Conservation (phyloP, 176 grass and related monocot species). For the Lolium rigidum region DNA sequence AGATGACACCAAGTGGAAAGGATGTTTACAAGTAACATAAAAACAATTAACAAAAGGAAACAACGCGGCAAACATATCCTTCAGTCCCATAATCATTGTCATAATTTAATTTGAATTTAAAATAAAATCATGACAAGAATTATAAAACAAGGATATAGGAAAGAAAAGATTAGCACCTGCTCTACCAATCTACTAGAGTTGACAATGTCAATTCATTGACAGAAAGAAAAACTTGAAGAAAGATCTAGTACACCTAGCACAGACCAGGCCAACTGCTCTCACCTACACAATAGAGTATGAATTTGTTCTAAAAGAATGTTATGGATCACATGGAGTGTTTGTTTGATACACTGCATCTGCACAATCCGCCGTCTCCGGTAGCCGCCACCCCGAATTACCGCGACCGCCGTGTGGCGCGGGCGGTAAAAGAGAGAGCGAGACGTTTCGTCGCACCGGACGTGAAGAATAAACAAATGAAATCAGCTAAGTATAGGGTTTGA, state of each 20-base stretch:
- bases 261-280: conserved; percentile 28
- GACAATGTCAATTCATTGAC: too few relatives aligned
- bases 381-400: background rate
- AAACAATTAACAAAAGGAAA: background rate
- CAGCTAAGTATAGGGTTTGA: background rate
- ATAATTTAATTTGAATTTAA: too few relatives aligned
- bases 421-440: background rate
- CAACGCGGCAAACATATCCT: background rate
- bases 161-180: background rate
- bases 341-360: background rate
- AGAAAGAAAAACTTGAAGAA: too few relatives aligned
- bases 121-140: too few relatives aligned
- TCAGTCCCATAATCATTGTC: too few relatives aligned
- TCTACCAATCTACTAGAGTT: background rate
- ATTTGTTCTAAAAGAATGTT: background rate
- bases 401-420: background rate
- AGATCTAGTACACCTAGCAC: too few relatives aligned
- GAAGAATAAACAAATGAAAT: conserved; percentile 5
- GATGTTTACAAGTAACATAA: background rate
- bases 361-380: background rate
- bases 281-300: background rate
- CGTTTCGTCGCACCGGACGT: background rate
- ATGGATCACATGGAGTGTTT: background rate
- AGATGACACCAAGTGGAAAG: too few relatives aligned
- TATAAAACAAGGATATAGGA: too few relatives aligned